Conservation (phyloP, 1,139 yeast genomes). For the Candida glucosophila region DNA sequence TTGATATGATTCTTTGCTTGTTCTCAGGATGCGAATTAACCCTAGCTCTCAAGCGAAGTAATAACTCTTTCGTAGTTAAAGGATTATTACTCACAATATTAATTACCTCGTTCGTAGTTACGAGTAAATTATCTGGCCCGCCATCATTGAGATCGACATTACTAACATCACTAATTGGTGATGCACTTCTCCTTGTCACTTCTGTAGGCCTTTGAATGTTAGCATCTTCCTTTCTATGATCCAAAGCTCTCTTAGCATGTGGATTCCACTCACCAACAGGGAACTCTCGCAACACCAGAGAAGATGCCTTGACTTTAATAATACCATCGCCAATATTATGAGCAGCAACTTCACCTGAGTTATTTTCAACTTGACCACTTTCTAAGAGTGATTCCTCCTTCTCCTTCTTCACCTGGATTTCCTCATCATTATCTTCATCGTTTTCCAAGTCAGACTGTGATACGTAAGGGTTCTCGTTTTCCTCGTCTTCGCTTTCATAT, state of each 20-base stretch:
- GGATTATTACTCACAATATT: constrained; percentile 55
- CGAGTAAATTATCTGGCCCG: constrained; percentile 35
- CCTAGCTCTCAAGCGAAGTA: constrained; percentile 52
- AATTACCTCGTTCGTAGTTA: constrained; percentile 68
- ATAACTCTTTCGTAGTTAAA: constrained; percentile 58
- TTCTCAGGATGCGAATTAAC: constrained; percentile 64
- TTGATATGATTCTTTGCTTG: constrained; percentile 54
- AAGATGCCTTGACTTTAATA: constrained; percentile 58
- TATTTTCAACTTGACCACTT: constrained; percentile 5
- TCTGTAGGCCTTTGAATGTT: background rate
- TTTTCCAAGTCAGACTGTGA: constrained; percentile 66
- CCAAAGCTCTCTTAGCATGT: constrained; percentile 32
- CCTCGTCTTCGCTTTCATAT: constrained; percentile 82
- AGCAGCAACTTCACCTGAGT: constrained; percentile 29
- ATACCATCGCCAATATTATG: constrained; percentile 53
- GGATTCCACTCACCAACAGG: constrained; percentile 87
- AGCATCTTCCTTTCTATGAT: constrained; percentile 17
- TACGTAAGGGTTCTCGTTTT: constrained; percentile 62
- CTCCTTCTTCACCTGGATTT: constrained; percentile 35
- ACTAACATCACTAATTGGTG: constrained; percentile 7
- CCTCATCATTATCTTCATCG: constrained; percentile 33
- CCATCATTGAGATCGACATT: constrained; percentile 24
- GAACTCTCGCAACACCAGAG: constrained; percentile 52
- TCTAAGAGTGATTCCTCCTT: constrained; percentile 22
- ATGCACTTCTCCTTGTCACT: constrained; percentile 35